Conservation (phyloP, 768 basidiomycete species). For the Lactarius vividus region DNA sequence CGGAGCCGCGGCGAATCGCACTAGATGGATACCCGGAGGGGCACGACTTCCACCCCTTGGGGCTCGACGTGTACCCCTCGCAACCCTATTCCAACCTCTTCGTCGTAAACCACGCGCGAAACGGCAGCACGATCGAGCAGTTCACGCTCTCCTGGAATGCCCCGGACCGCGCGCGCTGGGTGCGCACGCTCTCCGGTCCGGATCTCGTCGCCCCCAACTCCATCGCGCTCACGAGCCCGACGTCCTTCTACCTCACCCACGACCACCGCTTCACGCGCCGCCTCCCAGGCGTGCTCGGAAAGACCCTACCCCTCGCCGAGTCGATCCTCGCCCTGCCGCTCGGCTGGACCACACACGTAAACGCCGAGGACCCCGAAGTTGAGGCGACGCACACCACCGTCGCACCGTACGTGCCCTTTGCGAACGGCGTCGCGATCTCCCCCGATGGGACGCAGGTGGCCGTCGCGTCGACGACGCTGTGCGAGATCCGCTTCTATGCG, state of each 20-base stretch:
- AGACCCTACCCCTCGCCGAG: constrained; percentile 53
- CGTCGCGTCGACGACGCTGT: constrained; percentile 51
- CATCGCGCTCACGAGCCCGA: constrained; percentile 60
- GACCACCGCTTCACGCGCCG: constrained; percentile 70
- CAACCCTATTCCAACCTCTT: constrained; percentile 53
- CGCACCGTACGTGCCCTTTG: constrained; percentile 54
- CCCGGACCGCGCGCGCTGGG: constrained; percentile 46
- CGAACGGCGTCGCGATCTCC: constrained; percentile 68
- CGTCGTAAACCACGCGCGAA: constrained; percentile 65
- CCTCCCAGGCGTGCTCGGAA: constrained; percentile 47
- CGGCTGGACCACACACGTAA: constrained; percentile 56
- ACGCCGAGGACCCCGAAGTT: constrained; percentile 14
- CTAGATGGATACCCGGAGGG: constrained; percentile 51
- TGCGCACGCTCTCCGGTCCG: constrained; percentile 58
- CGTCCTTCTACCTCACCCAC: constrained; percentile 69
- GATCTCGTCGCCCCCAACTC: constrained; percentile 66
- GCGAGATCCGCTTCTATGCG: constrained; percentile 49
- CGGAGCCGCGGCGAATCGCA: constrained; percentile 40
- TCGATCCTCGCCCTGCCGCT: constrained; percentile 55
- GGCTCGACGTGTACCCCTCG: constrained; percentile 55
- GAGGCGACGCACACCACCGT: constrained; percentile 33
- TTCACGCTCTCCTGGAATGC: constrained; percentile 50
- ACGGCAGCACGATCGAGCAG: constrained; percentile 63
- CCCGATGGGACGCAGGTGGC: constrained; percentile 48
- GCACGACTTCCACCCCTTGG: constrained; percentile 73